A percentile compares a stretch with the other conserved stretches of the same genome.
Conservation (phyloP, 176 grass and related monocot genomes). For the Coix lacrymajobi region DNA sequence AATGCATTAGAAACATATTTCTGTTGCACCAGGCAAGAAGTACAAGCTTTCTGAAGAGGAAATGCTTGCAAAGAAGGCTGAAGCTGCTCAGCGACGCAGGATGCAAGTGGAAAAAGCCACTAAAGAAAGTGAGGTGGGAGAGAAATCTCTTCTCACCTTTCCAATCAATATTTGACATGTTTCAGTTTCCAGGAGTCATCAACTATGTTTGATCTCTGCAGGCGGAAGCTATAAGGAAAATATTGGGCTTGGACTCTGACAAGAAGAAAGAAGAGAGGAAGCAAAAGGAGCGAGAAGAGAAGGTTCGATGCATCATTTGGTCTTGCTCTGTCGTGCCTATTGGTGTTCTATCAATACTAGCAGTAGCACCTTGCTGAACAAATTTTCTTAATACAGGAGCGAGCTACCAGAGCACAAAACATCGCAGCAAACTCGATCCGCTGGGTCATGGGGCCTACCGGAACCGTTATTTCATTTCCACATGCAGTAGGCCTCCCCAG, state of each 20-base stretch:
- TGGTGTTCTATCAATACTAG: not conserved
- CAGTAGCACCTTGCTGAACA: conserved; percentile 9
- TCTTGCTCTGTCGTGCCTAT: not conserved
- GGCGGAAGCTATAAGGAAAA: conserved; percentile 93
- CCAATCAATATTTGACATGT: not conserved
- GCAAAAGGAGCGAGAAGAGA: conserved; percentile 81
- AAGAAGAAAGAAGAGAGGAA: conserved; percentile 99
- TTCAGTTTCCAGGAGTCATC: not conserved
- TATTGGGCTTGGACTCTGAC: conserved; percentile 82
- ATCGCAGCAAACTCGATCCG: conserved; percentile 35
- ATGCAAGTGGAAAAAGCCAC: conserved; percentile 74
- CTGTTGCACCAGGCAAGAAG: conserved; percentile 52
- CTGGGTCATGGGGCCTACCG: conserved; percentile 70
- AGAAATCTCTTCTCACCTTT: not conserved
- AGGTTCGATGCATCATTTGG: conserved; percentile 36
- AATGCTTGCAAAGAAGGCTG: conserved; percentile 65
- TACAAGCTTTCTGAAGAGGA: conserved; percentile 66
- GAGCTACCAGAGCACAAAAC: conserved; percentile 42
- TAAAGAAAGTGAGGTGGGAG: conserved; percentile 62
- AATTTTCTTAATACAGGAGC: conserved; percentile 37
- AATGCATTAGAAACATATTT: conserved; percentile 8
- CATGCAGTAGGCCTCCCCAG: conserved; percentile 74
- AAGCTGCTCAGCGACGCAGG: conserved; percentile 66
- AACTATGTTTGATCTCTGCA: conserved; percentile 15
- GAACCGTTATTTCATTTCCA: conserved; percentile 69